These are phyloP conservation scores for Litchi chinensis DNA, from an alignment of 345 rosid genomes.

Conservation along the genomic window DNA sequence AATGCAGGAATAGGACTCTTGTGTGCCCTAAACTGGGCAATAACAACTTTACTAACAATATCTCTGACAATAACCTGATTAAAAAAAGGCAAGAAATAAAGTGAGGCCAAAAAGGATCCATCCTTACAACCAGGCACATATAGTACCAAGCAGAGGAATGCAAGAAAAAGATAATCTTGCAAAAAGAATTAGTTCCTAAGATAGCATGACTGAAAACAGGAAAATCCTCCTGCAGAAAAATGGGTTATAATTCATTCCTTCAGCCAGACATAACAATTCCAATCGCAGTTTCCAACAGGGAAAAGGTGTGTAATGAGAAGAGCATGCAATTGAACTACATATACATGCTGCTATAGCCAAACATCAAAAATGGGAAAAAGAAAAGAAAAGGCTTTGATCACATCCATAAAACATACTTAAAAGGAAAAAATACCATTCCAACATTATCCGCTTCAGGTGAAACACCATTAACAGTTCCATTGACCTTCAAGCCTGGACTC, in stretches of 20 bases:
- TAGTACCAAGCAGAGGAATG: background rate
- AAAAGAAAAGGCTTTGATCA: background rate
- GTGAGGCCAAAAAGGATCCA: no score
- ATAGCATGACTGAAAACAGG: background rate
- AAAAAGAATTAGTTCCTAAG: background rate
- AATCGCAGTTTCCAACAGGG: background rate
- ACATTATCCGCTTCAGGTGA: slow-evolving; percentile 63
- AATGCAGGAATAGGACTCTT: slow-evolving; percentile 86
- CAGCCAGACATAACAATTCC: background rate
- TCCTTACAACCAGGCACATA: background rate
- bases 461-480: slow-evolving; percentile 56
- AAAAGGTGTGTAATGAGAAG: background rate
- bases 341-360: background rate
- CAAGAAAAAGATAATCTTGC: background rate
- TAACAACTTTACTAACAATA: slow-evolving; percentile 61
- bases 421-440: slow-evolving; percentile 71
- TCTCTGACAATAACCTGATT: slow-evolving; percentile 86
- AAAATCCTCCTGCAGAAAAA: background rate
- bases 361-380: background rate
- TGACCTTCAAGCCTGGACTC: slow-evolving; percentile 57
- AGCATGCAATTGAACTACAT: background rate
- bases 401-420: slow-evolving; percentile 16
- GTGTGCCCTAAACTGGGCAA: slow-evolving; percentile 92
- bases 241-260: background rate
- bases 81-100: no score